Evolutionary conservation across 305 asterid genomes (phyloP).

Genomic region (Fraxinus baroniana): DNA sequence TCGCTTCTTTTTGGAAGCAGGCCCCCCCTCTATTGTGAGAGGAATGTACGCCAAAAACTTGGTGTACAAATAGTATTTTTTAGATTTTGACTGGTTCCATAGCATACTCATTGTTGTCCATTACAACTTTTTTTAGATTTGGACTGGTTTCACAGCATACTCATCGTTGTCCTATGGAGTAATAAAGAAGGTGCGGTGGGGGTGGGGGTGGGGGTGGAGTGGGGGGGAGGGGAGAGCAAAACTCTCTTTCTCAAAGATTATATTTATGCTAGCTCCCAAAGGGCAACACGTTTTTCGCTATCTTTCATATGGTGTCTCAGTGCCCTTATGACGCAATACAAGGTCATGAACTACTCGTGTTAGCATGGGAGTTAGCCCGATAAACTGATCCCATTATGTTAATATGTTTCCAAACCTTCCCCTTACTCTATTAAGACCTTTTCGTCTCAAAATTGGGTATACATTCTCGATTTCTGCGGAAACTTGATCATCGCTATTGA

Average conservation of each 20-base stretch:
- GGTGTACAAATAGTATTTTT: too few relatives aligned
- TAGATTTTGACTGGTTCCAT: too few relatives aligned
- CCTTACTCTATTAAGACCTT: too few relatives aligned
- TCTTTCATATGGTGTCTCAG: not conserved
- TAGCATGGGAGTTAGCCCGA: not conserved
- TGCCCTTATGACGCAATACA: not conserved
- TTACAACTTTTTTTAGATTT: too few relatives aligned
- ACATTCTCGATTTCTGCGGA: not conserved
- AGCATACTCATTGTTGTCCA: too few relatives aligned
- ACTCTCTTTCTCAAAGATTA: not conserved
- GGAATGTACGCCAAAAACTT: too few relatives aligned
- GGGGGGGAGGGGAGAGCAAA: not conserved
- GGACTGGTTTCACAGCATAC: not conserved
- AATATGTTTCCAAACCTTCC: not conserved
- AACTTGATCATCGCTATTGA: too few relatives aligned
- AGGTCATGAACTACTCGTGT: not conserved
- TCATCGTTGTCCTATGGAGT: not conserved
- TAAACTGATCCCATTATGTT: not conserved
- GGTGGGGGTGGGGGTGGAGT: not conserved
- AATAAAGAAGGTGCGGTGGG: not conserved
- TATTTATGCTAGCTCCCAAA: not conserved
- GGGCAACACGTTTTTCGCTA: too few relatives aligned
- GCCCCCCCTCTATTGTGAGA: too few relatives aligned
- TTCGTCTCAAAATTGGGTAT: not conserved
- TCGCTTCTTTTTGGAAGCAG: too few relatives aligned